phyloP scores from a whole-genome alignment of 306 rosid species.

The Rosa multiflora region DNA sequence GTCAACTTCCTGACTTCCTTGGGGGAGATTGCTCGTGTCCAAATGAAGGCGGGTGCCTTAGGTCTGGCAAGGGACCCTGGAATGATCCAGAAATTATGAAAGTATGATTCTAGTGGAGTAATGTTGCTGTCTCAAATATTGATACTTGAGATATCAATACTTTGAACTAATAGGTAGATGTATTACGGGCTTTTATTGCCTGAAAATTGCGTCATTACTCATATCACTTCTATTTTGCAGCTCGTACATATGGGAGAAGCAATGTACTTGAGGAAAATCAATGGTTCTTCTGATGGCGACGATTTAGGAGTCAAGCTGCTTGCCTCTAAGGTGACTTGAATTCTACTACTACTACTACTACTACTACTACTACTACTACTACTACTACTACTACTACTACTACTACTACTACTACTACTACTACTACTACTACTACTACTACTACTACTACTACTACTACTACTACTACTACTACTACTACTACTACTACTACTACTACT shows the following conservation, averaged over 20 bases:
- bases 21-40: constrained; percentile 92
- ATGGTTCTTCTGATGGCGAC: constrained; percentile 35
- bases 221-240: constrained; percentile 47
- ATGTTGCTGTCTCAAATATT: constrained; percentile 14
- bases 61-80: constrained; percentile 97
- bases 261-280: constrained; percentile 40
- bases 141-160: constrained; percentile 14
- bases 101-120: constrained; percentile 49
- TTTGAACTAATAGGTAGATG: constrained; percentile 26
- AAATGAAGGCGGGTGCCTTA: constrained; percentile 84
- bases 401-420: neutral
- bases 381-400: neutral
- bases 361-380: neutral
- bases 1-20: constrained; percentile 92
- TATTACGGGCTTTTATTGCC: constrained; percentile 12
- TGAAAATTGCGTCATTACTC: constrained; percentile 21
- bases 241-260: constrained; percentile 61
- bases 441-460: neutral
- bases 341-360: neutral
- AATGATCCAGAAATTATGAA: constrained; percentile 76
- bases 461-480: neutral
- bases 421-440: neutral
- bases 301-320: constrained; percentile 44
- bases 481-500: neutral
- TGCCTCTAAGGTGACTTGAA: constrained; percentile 50